Base-by-base conservation (phyloP, 495 filamentous ascomycete genomes). In the Penicillium salamii region DNA sequence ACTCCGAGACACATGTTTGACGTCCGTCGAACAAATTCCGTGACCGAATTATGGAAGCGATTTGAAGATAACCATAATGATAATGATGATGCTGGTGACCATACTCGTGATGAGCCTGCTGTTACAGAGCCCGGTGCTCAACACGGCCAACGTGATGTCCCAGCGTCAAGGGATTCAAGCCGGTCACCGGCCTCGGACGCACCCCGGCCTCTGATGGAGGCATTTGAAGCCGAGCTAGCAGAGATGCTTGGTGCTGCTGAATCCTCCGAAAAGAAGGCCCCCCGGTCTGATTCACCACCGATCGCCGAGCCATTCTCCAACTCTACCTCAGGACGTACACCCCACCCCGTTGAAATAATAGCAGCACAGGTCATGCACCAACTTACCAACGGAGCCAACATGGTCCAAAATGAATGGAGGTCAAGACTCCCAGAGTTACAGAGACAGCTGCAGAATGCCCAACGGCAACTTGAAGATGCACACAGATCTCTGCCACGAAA, bases 141-240 rank as follows among this genome's bases (percentile, higher is more conserved):
- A 31, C 24, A 39, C 8, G 32, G 24, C 19, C 33, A 39, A 34
- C n/a, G 44, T 35, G 45, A 46, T 33, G 48, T 19, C 7, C 31
- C 52, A 12, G 39, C 13, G 23, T 23, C 48, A 9, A 36, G 26
- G 12, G 20, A 32, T 21, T 29, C 39, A n/a, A 33, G 15, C 8
- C 8, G 52, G 13, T 43, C 37, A 8, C 17, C 50, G 13, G 28
- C 42, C 3, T 31, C 54, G 3, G 45, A 59, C 18, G 54, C 63
- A 5, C 26, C 52, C 29, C 55, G 67, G 45, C 65, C 77, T 19
- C 61, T 80, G 19, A 62, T 81, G 40, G 70, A 68, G 31, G 72
- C 72, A 32, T 80, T 80, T 38, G 77, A 80, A 42, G 69, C 66
- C n/a, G 77, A 81, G 50, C 58, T 81, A 53, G 67, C 77, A 31